These are phyloP conservation scores for Hypseocharis bilobata DNA, from an alignment of 441 rosid genomes.

Conservation along the genomic window DNA sequence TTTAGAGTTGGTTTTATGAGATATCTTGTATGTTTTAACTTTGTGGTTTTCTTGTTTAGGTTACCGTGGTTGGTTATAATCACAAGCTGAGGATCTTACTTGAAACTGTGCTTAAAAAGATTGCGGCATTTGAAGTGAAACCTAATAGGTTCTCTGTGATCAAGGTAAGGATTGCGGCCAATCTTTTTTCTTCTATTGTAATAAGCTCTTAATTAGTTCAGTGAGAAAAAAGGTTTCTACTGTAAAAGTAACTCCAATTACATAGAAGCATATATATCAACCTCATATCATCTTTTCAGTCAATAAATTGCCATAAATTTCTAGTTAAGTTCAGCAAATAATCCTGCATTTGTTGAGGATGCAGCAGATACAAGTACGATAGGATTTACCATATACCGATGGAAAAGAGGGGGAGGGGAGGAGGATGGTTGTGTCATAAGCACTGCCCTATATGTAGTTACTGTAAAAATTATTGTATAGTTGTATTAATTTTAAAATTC, in stretches of 20 bases:
- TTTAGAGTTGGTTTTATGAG: neutral
- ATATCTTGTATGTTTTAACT: conserved; percentile 4
- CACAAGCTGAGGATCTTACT: conserved; percentile 67
- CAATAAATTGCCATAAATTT: neutral
- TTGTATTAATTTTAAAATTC: too few relatives aligned
- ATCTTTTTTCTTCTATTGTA: neutral
- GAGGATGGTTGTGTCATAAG: too few relatives aligned
- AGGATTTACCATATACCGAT: neutral
- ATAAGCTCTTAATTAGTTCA: neutral
- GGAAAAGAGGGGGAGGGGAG: too few relatives aligned
- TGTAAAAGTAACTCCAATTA: neutral
- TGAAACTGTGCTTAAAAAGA: conserved; percentile 55
- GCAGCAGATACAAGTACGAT: neutral
- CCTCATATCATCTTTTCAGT: neutral
- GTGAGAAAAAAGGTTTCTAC: neutral
- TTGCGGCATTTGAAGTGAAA: conserved; percentile 62
- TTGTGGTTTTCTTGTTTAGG: conserved; percentile 35
- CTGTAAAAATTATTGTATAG: too few relatives aligned
- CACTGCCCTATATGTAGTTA: too few relatives aligned
- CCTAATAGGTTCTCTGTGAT: conserved; percentile 72
- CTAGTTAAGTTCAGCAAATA: neutral
- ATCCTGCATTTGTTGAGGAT: neutral
- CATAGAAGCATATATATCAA: neutral
- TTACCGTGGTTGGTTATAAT: conserved; percentile 64
- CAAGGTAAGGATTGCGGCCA: conserved; percentile 45